Percentiles rank a stretch among this genome's conserved stretches.
Conservation (phyloP, 352 stramenopile genomes). For the Globisporangium barbulae region DNA sequence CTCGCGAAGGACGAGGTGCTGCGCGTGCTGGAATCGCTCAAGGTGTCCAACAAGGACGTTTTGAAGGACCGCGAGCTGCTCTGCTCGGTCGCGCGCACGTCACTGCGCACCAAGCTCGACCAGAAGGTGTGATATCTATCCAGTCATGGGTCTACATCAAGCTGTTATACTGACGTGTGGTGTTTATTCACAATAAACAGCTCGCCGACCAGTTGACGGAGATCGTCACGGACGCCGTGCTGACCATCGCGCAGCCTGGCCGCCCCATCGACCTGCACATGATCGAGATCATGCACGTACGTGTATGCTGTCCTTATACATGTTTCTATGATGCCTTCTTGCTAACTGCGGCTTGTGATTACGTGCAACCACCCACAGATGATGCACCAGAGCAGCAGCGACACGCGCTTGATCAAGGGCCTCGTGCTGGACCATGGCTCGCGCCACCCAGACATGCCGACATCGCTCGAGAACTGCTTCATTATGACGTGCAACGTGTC, state of each 20-base stretch:
- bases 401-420: conserved; percentile 93
- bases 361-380: conserved; percentile 60
- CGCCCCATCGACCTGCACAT: conserved; percentile 97
- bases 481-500: conserved; percentile 99
- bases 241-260: conserved; percentile 88
- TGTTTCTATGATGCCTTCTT: neutral
- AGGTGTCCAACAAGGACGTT: conserved; percentile 73
- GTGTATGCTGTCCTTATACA: conserved; percentile 12
- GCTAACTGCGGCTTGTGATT: no score
- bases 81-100: conserved; percentile 92
- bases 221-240: conserved; percentile 96
- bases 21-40: conserved; percentile 94
- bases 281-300: conserved; percentile 98
- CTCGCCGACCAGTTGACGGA: conserved; percentile 93
- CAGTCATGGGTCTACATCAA: neutral
- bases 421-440: conserved; percentile 98
- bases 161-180: conserved; percentile 6
- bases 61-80: conserved; percentile 95
- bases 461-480: conserved; percentile 94
- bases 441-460: conserved; percentile 99
- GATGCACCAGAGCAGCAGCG: conserved; percentile 94
- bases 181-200: conserved; percentile 15
- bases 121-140: conserved; percentile 54
- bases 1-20: conserved; percentile 94
- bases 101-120: conserved; percentile 97